Percentiles rank a stretch among this genome's conserved stretches.
phyloP scores from a whole-genome alignment of 768 basidiomycete genomes.

The Daedaleopsis sinensis region DNA sequence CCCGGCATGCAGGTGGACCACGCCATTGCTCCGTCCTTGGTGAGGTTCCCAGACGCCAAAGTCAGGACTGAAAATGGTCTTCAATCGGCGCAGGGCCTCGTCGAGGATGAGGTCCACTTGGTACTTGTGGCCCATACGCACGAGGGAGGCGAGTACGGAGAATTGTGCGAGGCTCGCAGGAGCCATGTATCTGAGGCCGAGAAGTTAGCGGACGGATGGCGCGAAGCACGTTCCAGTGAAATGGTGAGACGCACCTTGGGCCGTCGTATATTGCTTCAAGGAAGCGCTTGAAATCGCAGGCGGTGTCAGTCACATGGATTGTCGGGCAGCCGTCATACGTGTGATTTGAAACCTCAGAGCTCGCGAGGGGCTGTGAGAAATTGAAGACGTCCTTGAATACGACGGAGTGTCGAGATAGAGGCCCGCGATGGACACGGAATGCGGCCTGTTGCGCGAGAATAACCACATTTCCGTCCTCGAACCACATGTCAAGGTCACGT shows the following conservation, averaged over 20 bases:
- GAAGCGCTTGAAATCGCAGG: slow-evolving; percentile 7
- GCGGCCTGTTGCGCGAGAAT: slow-evolving; percentile 43
- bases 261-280: slow-evolving; percentile 7
- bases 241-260: not conserved
- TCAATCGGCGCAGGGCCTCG: not conserved
- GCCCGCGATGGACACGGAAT: slow-evolving; percentile 19
- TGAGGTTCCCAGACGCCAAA: not conserved
- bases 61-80: not conserved
- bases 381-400: slow-evolving; percentile 20
- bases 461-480: slow-evolving; percentile 69
- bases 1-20: not conserved
- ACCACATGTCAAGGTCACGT: slow-evolving; percentile 45
- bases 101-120: not conserved
- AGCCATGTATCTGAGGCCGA: too few species aligned
- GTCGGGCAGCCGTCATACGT: slow-evolving; percentile 13
- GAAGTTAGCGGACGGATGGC: too few species aligned
- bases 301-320: slow-evolving; percentile 10
- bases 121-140: slow-evolving; percentile 13
- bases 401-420: slow-evolving; percentile 17
- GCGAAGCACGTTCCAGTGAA: too few species aligned
- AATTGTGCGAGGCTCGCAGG: not conserved
- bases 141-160: slow-evolving; percentile 6
- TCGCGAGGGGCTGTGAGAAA: slow-evolving; percentile 7
- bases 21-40: not conserved
- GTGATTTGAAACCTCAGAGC: not conserved